phyloP scores from a whole-genome alignment of 2,329 filamentous ascomycete genomes.

The Calonectria pteridis region DNA sequence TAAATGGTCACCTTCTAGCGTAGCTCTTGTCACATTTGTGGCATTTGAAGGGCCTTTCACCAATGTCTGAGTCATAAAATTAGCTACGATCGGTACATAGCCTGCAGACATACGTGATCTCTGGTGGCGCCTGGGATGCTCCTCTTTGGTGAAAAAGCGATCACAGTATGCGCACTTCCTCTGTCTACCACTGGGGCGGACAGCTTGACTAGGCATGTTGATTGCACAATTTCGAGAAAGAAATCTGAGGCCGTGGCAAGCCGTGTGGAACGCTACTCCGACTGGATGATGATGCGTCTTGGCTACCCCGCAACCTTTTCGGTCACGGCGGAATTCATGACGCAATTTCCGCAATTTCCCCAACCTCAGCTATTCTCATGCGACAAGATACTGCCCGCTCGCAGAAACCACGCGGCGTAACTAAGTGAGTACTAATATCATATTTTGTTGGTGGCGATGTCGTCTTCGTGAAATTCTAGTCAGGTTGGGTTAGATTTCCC shows the following conservation, averaged over 20 bases:
- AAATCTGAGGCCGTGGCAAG: neutral
- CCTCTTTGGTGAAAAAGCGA: neutral
- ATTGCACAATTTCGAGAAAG: neutral
- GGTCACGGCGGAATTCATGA: neutral
- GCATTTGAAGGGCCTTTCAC: neutral
- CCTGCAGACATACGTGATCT: neutral
- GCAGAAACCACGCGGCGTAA: neutral
- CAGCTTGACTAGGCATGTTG: neutral
- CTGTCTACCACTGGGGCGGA: neutral
- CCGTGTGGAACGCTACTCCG: neutral
- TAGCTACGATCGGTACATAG: neutral
- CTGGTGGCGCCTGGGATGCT: neutral
- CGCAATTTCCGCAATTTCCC: neutral
- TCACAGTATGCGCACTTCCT: neutral
- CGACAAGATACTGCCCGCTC: neutral
- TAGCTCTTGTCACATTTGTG: neutral
- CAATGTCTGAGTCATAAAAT: neutral
- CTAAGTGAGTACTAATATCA: neutral
- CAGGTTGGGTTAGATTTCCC: neutral
- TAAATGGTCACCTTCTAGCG: neutral
- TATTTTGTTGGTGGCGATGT: neutral
- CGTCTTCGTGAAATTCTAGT: neutral
- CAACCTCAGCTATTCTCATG: neutral
- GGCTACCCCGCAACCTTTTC: neutral
- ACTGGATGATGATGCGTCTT: neutral